Conservation (phyloP, 2,329 filamentous ascomycete species). For the Hypoxylon sp. region DNA sequence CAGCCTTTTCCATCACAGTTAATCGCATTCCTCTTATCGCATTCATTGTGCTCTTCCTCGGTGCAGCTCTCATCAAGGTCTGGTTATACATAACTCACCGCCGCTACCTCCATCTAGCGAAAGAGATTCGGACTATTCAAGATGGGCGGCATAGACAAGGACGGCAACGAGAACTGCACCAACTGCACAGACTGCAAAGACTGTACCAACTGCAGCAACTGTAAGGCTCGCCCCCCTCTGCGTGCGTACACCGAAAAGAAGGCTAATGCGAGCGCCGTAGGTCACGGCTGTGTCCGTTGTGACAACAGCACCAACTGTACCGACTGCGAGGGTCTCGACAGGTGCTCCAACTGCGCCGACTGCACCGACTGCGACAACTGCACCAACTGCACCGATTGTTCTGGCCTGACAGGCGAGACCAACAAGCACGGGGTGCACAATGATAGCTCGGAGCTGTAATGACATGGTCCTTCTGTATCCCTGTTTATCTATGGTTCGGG, state of each 20-base stretch:
- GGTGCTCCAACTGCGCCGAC: background rate
- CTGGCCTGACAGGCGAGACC: background rate
- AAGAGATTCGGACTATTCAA: background rate
- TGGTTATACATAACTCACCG: too few relatives aligned
- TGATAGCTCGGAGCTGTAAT: background rate
- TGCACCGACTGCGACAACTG: conserved; percentile 3
- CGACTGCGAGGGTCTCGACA: background rate
- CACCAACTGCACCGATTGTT: background rate
- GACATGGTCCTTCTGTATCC: too few relatives aligned
- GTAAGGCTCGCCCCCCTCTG: background rate
- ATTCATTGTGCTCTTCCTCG: background rate
- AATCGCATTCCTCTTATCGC: too few relatives aligned
- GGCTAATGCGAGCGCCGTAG: background rate
- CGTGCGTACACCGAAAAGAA: background rate
- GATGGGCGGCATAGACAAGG: background rate
- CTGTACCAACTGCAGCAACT: conserved; percentile 13
- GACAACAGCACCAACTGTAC: conserved; percentile 7
- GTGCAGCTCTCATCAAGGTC: background rate
- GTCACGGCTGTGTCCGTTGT: conserved; percentile 11
- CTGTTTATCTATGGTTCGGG: too few relatives aligned
- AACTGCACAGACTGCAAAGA: conserved; percentile 19
- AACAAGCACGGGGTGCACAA: conserved; percentile 2
- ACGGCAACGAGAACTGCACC: conserved; percentile 12
- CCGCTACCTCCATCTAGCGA: background rate
- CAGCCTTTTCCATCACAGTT: background rate